These are phyloP conservation scores for Cryphonectria nitschkei DNA, from an alignment of 2,329 filamentous ascomycete genomes.

Conservation along the genomic window DNA sequence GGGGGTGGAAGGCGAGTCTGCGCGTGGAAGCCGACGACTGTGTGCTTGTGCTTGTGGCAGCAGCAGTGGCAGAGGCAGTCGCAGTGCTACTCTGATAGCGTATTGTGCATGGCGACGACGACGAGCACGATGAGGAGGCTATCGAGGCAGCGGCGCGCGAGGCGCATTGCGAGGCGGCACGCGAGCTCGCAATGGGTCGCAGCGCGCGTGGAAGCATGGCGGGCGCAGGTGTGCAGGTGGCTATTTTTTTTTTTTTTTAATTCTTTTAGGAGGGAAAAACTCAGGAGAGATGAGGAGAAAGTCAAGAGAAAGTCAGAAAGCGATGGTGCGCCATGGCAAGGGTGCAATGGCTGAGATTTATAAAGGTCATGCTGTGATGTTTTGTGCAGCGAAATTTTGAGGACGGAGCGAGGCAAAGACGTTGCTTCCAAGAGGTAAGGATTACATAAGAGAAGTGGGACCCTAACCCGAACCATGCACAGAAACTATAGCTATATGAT, in stretches of 20 bases:
- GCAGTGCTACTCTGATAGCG: neutral
- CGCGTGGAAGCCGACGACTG: neutral
- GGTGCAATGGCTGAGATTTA: slow-evolving; percentile 18
- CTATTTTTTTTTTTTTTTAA: too few relatives aligned
- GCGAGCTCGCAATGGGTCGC: slow-evolving; percentile 20
- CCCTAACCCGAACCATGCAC: neutral
- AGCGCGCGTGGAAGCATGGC: slow-evolving; percentile 26
- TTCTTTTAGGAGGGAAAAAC: neutral
- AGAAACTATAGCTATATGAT: too few relatives aligned
- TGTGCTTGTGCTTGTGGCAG: neutral
- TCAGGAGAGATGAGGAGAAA: neutral
- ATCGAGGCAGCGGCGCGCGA: neutral
- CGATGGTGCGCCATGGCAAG: slow-evolving; percentile 21
- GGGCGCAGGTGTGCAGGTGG: neutral
- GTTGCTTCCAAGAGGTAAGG: neutral
- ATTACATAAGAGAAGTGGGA: slow-evolving; percentile 11
- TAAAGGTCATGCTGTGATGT: slow-evolving; percentile 23
- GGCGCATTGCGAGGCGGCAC: slow-evolving; percentile 11
- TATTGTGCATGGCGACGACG: neutral
- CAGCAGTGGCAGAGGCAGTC: neutral
- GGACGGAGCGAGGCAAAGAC: slow-evolving; percentile 14
- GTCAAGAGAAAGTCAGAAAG: slow-evolving; percentile 24
- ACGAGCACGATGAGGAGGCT: neutral
- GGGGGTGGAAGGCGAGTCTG: neutral
- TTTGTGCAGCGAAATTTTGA: slow-evolving; percentile 28